phyloP scores from a whole-genome alignment of 495 filamentous ascomycete genomes.

The Pyronema domesticum region DNA sequence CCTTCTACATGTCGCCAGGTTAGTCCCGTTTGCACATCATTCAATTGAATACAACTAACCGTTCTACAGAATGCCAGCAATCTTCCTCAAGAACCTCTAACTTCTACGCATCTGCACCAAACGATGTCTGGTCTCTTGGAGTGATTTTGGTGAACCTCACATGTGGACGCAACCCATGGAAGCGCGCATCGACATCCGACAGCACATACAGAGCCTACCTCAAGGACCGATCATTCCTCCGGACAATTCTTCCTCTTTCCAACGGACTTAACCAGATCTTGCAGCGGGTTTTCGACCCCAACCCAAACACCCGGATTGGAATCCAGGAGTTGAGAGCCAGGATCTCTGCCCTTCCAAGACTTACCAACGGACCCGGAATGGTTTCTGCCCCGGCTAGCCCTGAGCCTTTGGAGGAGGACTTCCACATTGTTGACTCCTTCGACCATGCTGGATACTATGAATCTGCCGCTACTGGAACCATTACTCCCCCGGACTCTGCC shows the following conservation, averaged over 20 bases:
- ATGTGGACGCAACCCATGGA: constrained; percentile 98
- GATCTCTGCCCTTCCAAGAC: constrained; percentile 57
- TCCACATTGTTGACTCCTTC: constrained; percentile 8
- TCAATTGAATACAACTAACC: constrained; percentile 6
- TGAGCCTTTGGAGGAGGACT: constrained; percentile 19
- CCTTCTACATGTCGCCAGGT: constrained; percentile 99
- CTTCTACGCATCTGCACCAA: constrained; percentile 80
- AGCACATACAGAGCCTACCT: constrained; percentile 87
- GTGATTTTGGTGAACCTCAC: constrained; percentile 96
- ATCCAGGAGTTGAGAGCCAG: constrained; percentile 62
- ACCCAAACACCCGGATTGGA: constrained; percentile 71
- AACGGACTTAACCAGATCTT: constrained; percentile 78
- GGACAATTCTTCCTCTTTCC: constrained; percentile 82
- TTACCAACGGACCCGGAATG: constrained; percentile 37
- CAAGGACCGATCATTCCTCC: constrained; percentile 70
- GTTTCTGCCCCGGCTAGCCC: constrained; percentile 22
- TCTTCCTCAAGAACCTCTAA: constrained; percentile 49
- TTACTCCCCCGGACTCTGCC: constrained; percentile 3
- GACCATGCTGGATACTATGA: background rate
- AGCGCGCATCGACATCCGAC: constrained; percentile 79
- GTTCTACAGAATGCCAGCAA: constrained; percentile 71
- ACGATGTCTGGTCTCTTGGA: constrained; percentile 95
- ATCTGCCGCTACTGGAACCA: background rate
- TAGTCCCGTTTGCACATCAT: constrained; percentile 26
- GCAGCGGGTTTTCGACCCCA: constrained; percentile 71